Conservation (phyloP, 2,329 filamentous ascomycete genomes). For the Chrysoporthe cubensis region DNA sequence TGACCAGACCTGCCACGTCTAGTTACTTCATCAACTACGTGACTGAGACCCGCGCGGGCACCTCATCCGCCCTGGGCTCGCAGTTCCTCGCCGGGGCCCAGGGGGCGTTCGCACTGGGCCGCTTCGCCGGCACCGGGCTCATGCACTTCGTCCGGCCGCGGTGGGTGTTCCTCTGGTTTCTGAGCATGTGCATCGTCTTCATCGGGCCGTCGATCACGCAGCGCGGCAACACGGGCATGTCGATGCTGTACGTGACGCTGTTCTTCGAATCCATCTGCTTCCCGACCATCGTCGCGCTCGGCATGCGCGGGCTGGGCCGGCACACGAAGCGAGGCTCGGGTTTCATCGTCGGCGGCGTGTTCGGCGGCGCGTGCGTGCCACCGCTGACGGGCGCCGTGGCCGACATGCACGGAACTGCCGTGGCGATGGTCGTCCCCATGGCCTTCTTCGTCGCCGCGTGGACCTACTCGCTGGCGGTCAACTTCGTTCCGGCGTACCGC, state of each 20-base stretch:
- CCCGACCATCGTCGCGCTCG: conserved; percentile 78
- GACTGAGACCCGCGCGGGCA: conserved; percentile 61
- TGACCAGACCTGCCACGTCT: conserved; percentile 9
- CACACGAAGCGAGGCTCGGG: conserved; percentile 79
- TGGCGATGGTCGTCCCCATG: conserved; percentile 70
- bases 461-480: conserved; percentile 63
- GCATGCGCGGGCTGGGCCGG: conserved; percentile 74
- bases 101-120: conserved; percentile 71
- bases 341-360: conserved; percentile 71
- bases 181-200: conserved; percentile 69
- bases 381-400: conserved; percentile 71
- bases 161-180: conserved; percentile 68
- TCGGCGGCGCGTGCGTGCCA: conserved; percentile 74
- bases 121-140: conserved; percentile 67
- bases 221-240: conserved; percentile 51
- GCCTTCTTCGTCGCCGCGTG: conserved; percentile 60
- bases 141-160: conserved; percentile 72
- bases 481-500: conserved; percentile 68
- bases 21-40: conserved; percentile 76
- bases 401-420: conserved; percentile 62
- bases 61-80: conserved; percentile 56
- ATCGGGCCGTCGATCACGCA: conserved; percentile 52
- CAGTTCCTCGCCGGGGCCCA: conserved; percentile 76
- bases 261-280: conserved; percentile 85
- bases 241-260: conserved; percentile 70